Evolutionary conservation across 1,139 yeast genomes (phyloP).

Genomic region (Candida sanyaensis): DNA sequence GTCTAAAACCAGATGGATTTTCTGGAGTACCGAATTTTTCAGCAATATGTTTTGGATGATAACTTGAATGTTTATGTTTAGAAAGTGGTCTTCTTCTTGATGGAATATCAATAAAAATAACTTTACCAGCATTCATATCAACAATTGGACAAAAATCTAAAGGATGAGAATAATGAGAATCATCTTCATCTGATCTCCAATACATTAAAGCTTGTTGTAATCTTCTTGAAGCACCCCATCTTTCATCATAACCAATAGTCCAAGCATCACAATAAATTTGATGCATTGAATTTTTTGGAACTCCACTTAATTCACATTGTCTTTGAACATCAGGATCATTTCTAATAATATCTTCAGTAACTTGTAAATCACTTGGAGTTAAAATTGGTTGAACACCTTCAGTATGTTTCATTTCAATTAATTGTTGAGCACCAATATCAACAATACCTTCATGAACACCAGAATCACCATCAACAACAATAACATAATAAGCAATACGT

Average conservation of each 20-base stretch:
- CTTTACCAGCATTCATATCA: slow-evolving; percentile 69
- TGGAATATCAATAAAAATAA: slow-evolving; percentile 74
- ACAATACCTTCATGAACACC: slow-evolving; percentile 74
- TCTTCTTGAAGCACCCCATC: slow-evolving; percentile 77
- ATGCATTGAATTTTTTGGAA: slow-evolving; percentile 66
- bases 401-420: slow-evolving; percentile 49
- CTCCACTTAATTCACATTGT: slow-evolving; percentile 71
- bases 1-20: slow-evolving; percentile 57
- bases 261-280: slow-evolving; percentile 80
- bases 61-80: slow-evolving; percentile 65
- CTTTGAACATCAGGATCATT: slow-evolving; percentile 68
- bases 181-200: slow-evolving; percentile 77
- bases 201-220: slow-evolving; percentile 81
- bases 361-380: slow-evolving; percentile 66
- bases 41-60: slow-evolving; percentile 63
- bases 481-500: slow-evolving; percentile 66
- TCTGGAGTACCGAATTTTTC: slow-evolving; percentile 57
- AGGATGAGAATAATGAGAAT: slow-evolving; percentile 82
- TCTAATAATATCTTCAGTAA: slow-evolving; percentile 66
- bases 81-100: slow-evolving; percentile 72
- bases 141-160: slow-evolving; percentile 82
- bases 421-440: slow-evolving; percentile 49
- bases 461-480: slow-evolving; percentile 57
- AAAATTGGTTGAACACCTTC: slow-evolving; percentile 74
- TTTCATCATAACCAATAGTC: slow-evolving; percentile 85